These are phyloP conservation scores for Colletotrichum sp. DNA, from an alignment of 2,329 filamentous ascomycete genomes.

Conservation along the genomic window DNA sequence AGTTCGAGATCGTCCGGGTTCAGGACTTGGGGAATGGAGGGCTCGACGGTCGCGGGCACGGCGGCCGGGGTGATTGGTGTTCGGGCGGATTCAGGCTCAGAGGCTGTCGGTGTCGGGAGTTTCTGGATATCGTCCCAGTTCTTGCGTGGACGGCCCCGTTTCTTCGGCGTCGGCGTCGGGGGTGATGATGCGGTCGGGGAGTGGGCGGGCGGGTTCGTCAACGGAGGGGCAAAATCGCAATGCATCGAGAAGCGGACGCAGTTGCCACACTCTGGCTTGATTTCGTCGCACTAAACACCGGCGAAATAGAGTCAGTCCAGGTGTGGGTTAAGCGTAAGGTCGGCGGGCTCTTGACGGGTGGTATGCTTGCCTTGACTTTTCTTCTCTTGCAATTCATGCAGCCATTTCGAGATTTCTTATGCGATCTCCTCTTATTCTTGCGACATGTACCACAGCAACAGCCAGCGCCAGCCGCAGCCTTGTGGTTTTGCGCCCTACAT, in stretches of 20 bases:
- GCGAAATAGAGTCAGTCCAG: neutral
- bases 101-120: neutral
- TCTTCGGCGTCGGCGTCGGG: neutral
- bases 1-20: slow-evolving; percentile 29
- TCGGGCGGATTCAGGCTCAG: neutral
- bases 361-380: slow-evolving; percentile 19
- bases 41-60: neutral
- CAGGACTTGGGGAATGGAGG: neutral
- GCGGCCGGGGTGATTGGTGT: neutral
- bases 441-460: slow-evolving; percentile 10
- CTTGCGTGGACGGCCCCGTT: slow-evolving; percentile 20
- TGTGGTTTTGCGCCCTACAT: neutral
- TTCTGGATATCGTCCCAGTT: slow-evolving; percentile 17
- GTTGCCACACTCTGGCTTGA: slow-evolving; percentile 23
- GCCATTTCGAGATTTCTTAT: slow-evolving; percentile 23
- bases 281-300: slow-evolving; percentile 21
- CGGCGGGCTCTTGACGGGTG: neutral
- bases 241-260: slow-evolving; percentile 21
- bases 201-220: neutral
- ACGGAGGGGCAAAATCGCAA: slow-evolving; percentile 19
- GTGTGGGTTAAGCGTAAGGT: neutral
- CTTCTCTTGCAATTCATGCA: slow-evolving; percentile 24
- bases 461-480: neutral
- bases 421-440: slow-evolving; percentile 11
- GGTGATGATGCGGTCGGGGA: neutral